Percentiles rank a stretch among this genome's conserved stretches.
Evolutionary conservation across 257 asterid genomes (phyloP).

Genomic region (Penstemon eatonii): DNA sequence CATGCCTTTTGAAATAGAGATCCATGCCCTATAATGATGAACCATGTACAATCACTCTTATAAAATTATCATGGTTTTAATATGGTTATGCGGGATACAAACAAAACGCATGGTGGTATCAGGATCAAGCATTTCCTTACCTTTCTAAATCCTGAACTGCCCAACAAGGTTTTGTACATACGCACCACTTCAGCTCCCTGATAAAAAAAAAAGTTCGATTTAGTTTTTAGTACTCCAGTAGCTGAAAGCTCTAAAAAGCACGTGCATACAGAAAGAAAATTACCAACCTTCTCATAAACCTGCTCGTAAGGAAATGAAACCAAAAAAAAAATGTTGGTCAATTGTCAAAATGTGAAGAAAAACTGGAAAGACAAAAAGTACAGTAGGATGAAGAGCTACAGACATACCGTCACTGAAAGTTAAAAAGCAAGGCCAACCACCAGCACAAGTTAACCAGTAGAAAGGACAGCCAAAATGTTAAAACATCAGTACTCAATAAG

Average conservation of each 20-base stretch:
- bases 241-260: conserved; percentile 14
- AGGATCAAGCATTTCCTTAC: conserved; percentile 34
- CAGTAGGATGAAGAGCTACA: conserved; percentile 13
- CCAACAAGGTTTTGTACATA: conserved; percentile 85
- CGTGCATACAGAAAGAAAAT: conserved; percentile 22
- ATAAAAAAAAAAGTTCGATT: conserved; percentile 24
- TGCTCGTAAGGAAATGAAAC: conserved; percentile 36
- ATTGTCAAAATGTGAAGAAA: conserved; percentile 5
- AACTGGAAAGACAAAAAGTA: conserved; percentile 18
- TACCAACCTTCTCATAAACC: conserved; percentile 74
- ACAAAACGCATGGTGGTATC: not conserved
- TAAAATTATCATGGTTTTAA: conserved; percentile 9
- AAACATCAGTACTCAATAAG: conserved; percentile 24
- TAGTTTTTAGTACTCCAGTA: not conserved
- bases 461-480: conserved; percentile 27
- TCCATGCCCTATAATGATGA: conserved; percentile 68
- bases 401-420: conserved; percentile 73
- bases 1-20: conserved; percentile 75
- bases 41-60: not conserved
- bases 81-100: not conserved
- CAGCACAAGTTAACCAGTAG: conserved; percentile 32
- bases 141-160: conserved; percentile 74
- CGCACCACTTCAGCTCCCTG: conserved; percentile 94
- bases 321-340: conserved; percentile 32
- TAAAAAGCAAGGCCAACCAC: conserved; percentile 35